Evolutionary conservation across 73 alveolate genomes (phyloP), one percentile per base, ranked within the genome.

Genomic region (Paramecium biaurelia): DNA sequence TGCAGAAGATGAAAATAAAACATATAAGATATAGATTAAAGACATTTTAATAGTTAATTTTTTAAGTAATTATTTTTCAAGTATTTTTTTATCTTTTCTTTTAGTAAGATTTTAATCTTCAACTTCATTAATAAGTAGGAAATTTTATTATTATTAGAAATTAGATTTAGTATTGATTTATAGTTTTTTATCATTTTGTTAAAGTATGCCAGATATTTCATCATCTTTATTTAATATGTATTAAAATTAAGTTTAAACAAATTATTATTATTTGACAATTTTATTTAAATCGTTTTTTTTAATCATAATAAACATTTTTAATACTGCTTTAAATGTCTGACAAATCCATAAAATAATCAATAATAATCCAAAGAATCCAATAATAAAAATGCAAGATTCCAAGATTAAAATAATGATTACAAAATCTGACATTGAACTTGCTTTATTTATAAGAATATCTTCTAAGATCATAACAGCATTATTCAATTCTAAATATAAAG

Each of bases 1-100:
- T 9, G 87, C 87, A 10, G 87, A 37, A 7, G 63, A 34, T 37
- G 87, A 34, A 24, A 74, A 74, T 5, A 74, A 32, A 15, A 74
- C 87, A 37, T 37, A 74, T n/a, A 74, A 34, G 21, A 74, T 74
- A 74, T 74, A 74, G 37, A 41, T 41, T n/a, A 34, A 24, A 34
- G 87, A 74, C 87, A 74, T 74, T 74, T 74, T 74, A 28, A 74
- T 37, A 4, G 87, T 74, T 74, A 74, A 74, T 37, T 24, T 15
- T 37, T 41, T 74, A 15, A 74, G 24, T 74, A 74, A 41, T 32
- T 74, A 12, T n/a, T 74, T 74, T 74, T 74, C 87, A 20, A 74
- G 56, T 20, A 74, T 74, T 7, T 74, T 7, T 11, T 74, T 74
- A 12, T 74, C 87, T 11, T 74, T 34, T 74, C 24, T 74, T 41